Evolutionary conservation across 2,329 filamentous ascomycete genomes (phyloP).

Genomic region (Alternaria gansuensis): DNA sequence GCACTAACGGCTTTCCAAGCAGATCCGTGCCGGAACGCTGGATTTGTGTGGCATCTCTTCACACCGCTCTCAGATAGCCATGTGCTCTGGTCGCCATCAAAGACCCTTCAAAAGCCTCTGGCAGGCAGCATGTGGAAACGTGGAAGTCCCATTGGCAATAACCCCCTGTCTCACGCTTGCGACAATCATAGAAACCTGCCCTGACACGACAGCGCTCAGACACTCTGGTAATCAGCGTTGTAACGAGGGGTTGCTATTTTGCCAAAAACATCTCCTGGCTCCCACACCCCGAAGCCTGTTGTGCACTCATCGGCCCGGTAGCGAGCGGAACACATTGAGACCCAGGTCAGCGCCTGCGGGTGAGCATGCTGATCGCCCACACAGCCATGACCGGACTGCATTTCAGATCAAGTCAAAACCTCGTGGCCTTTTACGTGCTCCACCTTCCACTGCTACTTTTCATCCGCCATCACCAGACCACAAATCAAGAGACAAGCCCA

Average conservation of each 20-base stretch:
- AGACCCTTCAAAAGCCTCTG: slow-evolving; percentile 20
- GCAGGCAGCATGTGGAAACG: slow-evolving; percentile 22
- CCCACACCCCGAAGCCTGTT: not conserved
- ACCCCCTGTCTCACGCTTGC: slow-evolving; percentile 25
- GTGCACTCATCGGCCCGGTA: slow-evolving; percentile 38
- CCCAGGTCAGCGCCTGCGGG: slow-evolving; percentile 25
- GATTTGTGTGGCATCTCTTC: slow-evolving; percentile 28
- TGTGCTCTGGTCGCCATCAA: slow-evolving; percentile 16
- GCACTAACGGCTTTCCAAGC: slow-evolving; percentile 41
- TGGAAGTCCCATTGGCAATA: slow-evolving; percentile 34
- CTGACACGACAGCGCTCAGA: slow-evolving; percentile 31
- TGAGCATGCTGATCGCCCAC: slow-evolving; percentile 38
- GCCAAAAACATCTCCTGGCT: slow-evolving; percentile 18
- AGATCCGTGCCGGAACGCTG: slow-evolving; percentile 43
- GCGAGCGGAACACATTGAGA: slow-evolving; percentile 35
- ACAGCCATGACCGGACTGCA: slow-evolving; percentile 27
- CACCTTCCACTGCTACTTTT: slow-evolving; percentile 9
- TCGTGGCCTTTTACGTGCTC: slow-evolving; percentile 28
- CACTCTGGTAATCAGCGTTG: slow-evolving; percentile 18
- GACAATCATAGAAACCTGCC: slow-evolving; percentile 28
- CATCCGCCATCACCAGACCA: slow-evolving; percentile 28
- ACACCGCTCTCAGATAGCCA: slow-evolving; percentile 35
- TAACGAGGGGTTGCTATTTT: slow-evolving; percentile 30
- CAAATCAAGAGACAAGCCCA: slow-evolving; percentile 17
- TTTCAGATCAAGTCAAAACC: slow-evolving; percentile 35